Conservation (phyloP, 177 flowering plant species). For the Vitis hybrid region DNA sequence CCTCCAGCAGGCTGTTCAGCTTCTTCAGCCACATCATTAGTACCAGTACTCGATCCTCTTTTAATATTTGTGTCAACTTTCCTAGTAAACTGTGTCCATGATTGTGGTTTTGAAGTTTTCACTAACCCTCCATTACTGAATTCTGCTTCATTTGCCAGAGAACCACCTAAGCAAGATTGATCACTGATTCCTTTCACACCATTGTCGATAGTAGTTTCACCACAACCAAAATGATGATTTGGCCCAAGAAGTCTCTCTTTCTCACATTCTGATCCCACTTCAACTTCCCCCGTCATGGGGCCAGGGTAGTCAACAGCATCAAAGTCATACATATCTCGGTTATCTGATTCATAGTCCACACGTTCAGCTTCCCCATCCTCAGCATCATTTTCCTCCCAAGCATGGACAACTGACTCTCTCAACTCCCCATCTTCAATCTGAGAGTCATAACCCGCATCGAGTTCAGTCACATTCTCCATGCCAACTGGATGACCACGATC, state of each 20-base stretch:
- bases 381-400: conserved; percentile 47
- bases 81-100: conserved; percentile 6
- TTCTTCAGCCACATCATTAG: conserved; percentile 10
- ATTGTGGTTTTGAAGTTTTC: background rate
- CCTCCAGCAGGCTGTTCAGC: conserved; percentile 15
- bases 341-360: conserved; percentile 67
- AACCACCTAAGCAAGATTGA: conserved; percentile 1
- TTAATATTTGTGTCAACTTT: conserved; percentile 16
- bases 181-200: background rate
- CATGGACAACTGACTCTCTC: conserved; percentile 42
- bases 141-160: background rate
- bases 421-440: conserved; percentile 84
- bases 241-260: conserved; percentile 15
- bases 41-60: conserved; percentile 18
- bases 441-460: conserved; percentile 61
- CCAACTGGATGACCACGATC: conserved; percentile 17
- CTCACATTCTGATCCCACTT: conserved; percentile 16
- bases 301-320: conserved; percentile 28
- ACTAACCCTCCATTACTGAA: background rate
- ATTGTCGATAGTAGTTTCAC: background rate
- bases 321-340: conserved; percentile 30
- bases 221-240: conserved; percentile 14
- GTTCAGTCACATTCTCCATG: conserved; percentile 18
- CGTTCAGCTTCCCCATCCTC: conserved; percentile 60
- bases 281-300: conserved; percentile 24